Evolutionary conservation across 768 basidiomycete species (phyloP), one percentile per base, ranked within the genome.

Genomic region (Russula compacta): DNA sequence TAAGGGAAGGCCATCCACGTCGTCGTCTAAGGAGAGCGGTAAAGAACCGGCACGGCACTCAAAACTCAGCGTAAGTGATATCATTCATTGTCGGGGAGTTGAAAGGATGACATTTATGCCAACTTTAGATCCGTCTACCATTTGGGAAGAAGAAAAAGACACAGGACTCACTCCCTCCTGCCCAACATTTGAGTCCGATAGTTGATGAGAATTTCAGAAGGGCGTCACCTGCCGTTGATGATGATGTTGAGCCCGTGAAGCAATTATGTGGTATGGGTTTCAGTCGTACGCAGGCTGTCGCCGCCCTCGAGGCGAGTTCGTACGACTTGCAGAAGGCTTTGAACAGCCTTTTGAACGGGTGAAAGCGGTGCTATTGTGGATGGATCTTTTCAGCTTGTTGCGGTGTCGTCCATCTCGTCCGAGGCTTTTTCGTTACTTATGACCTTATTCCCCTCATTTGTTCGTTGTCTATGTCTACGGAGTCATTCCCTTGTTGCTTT

Each of bases 191-290:
- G 73, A 50, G 74, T 74, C 19, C 73, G 71, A 46, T 81, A 24
- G 71, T 74, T 32, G 81, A 82, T 61, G 79, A 82, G 64, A 71
- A 74, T 0, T 63, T 70, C 35, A 69, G 78, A 42, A 71, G 68
- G 4, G 63, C 66, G 10, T 80, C 84, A 2, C 82, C 86, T 1
- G 79, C 80, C 12, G 76, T 77, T 12, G 85, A 84, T 33, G 88
- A 88, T 64, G 89, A 93, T 60, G 83, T 85, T 12, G 84, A 85
- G 63, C 75, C 85, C 2, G 87, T 94, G 21, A 89, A 85, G 69
- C 85, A 88, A 69, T 76, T 98, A 43, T 84, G 84, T 50, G 81
- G 80, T 19, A 97, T 98, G 94, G 95, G 95, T 29, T 98, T 98
- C 77, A 85, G 81, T 63, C 82, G 95, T 44, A 72, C 76, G 15